Conservation (phyloP, 176 grass and related monocot species). For the Microstegium vimineum region DNA sequence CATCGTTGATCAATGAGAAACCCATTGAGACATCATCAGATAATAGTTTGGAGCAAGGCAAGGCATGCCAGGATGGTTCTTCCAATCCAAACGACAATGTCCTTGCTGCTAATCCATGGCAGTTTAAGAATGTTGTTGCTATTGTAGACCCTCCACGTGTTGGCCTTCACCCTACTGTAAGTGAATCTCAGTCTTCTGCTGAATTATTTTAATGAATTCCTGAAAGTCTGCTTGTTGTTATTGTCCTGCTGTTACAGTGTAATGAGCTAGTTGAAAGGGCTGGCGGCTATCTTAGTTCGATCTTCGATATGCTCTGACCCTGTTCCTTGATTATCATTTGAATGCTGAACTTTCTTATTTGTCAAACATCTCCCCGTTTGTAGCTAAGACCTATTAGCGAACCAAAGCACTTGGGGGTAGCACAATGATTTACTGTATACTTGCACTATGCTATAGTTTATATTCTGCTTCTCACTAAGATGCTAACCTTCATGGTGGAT, state of each 20-base stretch:
- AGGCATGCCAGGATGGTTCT: slow-evolving; percentile 7
- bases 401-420: too few relatives aligned
- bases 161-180: slow-evolving; percentile 91
- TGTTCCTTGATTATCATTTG: slow-evolving; percentile 6
- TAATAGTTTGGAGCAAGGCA: slow-evolving; percentile 28
- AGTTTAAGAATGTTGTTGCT: slow-evolving; percentile 82
- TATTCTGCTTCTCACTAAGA: too few relatives aligned
- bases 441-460: neutral
- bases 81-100: slow-evolving; percentile 9
- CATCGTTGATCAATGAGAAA: slow-evolving; percentile 16
- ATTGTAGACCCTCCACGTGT: slow-evolving; percentile 94
- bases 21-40: slow-evolving; percentile 2
- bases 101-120: slow-evolving; percentile 24
- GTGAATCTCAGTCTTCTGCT: slow-evolving; percentile 28
- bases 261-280: neutral
- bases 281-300: neutral
- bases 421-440: neutral
- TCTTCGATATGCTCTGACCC: neutral
- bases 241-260: neutral
- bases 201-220: neutral
- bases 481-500: neutral
- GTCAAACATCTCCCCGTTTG: neutral
- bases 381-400: neutral
- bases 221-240: neutral
- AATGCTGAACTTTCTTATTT: neutral